Evolutionary conservation across 2,329 filamentous ascomycete species (phyloP).

Genomic region (Triangularia setosa): DNA sequence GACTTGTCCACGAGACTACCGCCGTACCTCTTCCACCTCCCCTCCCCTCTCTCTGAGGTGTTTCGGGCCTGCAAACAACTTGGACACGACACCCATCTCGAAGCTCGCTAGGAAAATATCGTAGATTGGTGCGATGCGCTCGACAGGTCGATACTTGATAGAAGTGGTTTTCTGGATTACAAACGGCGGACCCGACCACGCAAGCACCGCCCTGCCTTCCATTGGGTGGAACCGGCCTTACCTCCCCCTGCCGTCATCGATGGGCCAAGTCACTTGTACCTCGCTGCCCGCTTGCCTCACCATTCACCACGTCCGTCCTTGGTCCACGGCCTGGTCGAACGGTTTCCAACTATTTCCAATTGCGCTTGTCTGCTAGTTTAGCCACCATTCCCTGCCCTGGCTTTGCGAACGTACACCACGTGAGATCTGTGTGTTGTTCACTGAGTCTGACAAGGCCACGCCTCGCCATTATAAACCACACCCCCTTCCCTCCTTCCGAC

Average conservation of each 20-base stretch:
- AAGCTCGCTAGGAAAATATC: not conserved
- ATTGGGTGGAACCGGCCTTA: conserved; percentile 5
- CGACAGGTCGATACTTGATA: not conserved
- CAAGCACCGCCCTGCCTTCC: conserved; percentile 5
- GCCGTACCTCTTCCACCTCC: no score
- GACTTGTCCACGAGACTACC: not conserved
- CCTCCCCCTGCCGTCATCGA: conserved; percentile 8
- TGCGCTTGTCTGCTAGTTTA: conserved; percentile 15
- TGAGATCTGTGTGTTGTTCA: conserved; percentile 18
- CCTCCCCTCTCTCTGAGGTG: not conserved
- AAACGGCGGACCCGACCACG: conserved; percentile 1
- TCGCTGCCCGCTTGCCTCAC: conserved; percentile 15
- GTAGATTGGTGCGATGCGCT: not conserved
- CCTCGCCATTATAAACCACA: not conserved
- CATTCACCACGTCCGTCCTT: conserved; percentile 3
- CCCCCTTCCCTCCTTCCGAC: not conserved
- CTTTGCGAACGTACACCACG: conserved; percentile 22
- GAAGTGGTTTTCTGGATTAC: not conserved
- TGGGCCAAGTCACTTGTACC: not conserved
- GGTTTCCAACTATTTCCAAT: conserved; percentile 27
- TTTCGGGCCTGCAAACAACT: not conserved
- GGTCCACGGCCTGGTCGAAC: conserved; percentile 19
- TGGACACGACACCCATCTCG: no score
- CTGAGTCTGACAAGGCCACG: conserved; percentile 10
- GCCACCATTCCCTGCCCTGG: conserved; percentile 16